Percentiles rank a stretch among this genome's conserved stretches.
phyloP scores from a whole-genome alignment of 2,329 filamentous ascomycete species.

The Talaromyces sp. region DNA sequence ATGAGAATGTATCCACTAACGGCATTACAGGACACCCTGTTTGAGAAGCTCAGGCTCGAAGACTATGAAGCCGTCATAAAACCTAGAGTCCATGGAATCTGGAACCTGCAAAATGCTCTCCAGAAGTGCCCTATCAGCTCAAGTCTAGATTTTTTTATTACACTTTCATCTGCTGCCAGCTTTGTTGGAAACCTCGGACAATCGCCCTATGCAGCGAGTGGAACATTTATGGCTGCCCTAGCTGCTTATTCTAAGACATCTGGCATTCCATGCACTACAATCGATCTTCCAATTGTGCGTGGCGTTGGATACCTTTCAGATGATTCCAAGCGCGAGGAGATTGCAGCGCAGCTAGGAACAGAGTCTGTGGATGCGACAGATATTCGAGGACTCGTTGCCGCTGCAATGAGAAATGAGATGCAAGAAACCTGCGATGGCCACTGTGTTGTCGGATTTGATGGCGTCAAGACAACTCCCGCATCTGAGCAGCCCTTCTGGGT shows the following conservation, averaged over 20 bases:
- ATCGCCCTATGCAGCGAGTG: slow-evolving; percentile 59
- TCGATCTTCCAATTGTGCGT: slow-evolving; percentile 42
- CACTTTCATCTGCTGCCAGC: slow-evolving; percentile 29
- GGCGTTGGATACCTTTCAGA: slow-evolving; percentile 27
- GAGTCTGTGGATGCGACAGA: slow-evolving; percentile 23
- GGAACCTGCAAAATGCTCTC: slow-evolving; percentile 34
- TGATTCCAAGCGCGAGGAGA: slow-evolving; percentile 22
- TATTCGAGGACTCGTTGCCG: slow-evolving; percentile 25
- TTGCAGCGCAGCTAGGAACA: slow-evolving; percentile 21
- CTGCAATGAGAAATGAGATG: slow-evolving; percentile 27
- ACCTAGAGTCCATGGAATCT: slow-evolving; percentile 31
- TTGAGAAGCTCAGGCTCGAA: slow-evolving; percentile 32
- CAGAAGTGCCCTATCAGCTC: slow-evolving; percentile 4
- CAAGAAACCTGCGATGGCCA: slow-evolving; percentile 20
- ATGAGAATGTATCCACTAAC: slow-evolving; percentile 4
- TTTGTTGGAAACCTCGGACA: slow-evolving; percentile 54
- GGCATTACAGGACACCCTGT: slow-evolving; percentile 21
- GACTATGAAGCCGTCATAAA: slow-evolving; percentile 28
- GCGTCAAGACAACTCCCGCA: slow-evolving; percentile 18
- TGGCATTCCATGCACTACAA: slow-evolving; percentile 54
- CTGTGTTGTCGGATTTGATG: slow-evolving; percentile 25
- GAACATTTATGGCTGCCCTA: slow-evolving; percentile 28
- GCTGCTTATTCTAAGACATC: slow-evolving; percentile 41
- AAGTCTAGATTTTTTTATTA: slow-evolving; percentile 31
- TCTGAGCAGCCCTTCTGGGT: slow-evolving; percentile 26